Conservation (phyloP, 2,329 filamentous ascomycete species). For the Cordyceps tenuipes region DNA sequence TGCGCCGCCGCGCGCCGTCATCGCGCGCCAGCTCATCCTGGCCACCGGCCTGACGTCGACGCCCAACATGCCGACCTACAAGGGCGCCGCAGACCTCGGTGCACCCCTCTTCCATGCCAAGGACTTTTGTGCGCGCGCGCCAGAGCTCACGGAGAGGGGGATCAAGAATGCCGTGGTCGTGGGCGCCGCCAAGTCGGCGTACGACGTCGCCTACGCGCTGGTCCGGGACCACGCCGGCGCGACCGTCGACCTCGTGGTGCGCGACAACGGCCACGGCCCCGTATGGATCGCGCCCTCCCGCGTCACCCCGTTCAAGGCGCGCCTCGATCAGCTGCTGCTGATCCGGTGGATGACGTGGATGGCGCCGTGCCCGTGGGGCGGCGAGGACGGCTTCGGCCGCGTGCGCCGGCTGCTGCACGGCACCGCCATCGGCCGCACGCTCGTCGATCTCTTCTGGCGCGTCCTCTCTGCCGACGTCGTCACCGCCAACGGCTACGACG, state of each 20-base stretch:
- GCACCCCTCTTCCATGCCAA: constrained; percentile 35
- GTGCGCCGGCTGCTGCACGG: constrained; percentile 41
- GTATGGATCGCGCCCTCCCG: constrained; percentile 46
- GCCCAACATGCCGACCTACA: constrained; percentile 32
- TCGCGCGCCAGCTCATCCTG: constrained; percentile 35
- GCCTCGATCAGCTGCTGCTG: constrained; percentile 46
- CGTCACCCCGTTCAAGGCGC: constrained; percentile 52
- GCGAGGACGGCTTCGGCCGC: constrained; percentile 42
- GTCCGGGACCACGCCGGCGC: constrained; percentile 37
- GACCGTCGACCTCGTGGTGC: constrained; percentile 43
- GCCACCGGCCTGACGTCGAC: constrained; percentile 41
- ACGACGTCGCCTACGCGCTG: constrained; percentile 48
- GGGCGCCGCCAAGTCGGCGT: constrained; percentile 50
- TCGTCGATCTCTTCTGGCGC: constrained; percentile 42
- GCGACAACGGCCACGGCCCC: constrained; percentile 42
- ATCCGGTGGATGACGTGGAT: constrained; percentile 55
- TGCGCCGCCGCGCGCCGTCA: constrained; percentile 13
- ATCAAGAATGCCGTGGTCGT: constrained; percentile 36
- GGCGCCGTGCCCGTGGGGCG: constrained; percentile 57
- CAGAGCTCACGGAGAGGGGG: constrained; percentile 18
- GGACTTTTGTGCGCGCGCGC: constrained; percentile 29
- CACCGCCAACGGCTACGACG: constrained; percentile 36
- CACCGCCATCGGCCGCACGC: constrained; percentile 37
- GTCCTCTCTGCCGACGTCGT: constrained; percentile 39
- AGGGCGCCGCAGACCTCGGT: constrained; percentile 28